Conservation (phyloP, 2,329 filamentous ascomycete genomes). For the Sclerotinia trifoliorum region DNA sequence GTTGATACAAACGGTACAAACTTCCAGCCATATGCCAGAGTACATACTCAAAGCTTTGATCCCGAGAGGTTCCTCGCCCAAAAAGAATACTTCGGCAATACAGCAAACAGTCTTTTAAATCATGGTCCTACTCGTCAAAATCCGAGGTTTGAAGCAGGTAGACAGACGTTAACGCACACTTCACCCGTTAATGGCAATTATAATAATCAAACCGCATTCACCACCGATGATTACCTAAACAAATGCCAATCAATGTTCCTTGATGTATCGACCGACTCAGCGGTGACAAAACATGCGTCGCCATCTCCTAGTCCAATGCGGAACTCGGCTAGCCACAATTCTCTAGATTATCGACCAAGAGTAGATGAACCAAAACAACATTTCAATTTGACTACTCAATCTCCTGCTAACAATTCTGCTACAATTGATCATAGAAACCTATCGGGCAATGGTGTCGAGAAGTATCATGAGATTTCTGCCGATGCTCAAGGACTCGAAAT, state of each 20-base stretch:
- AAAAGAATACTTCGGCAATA: constrained; percentile 17
- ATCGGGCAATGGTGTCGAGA: neutral
- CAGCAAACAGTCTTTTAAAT: constrained; percentile 43
- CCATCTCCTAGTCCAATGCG: neutral
- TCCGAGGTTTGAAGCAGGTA: constrained; percentile 58
- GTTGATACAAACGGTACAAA: neutral
- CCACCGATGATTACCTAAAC: constrained; percentile 7
- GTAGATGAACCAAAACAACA: too few relatives aligned
- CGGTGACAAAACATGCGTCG: neutral
- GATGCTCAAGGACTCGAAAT: neutral
- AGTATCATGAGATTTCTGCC: neutral
- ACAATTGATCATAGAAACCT: neutral
- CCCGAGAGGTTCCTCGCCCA: constrained; percentile 6
- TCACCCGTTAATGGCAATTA: constrained; percentile 48
- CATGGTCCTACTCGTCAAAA: constrained; percentile 50
- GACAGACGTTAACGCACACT: constrained; percentile 61
- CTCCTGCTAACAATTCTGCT: neutral
- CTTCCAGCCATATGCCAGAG: constrained; percentile 5
- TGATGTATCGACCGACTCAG: neutral
- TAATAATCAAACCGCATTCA: neutral
- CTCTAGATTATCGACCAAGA: neutral
- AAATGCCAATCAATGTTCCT: constrained; percentile 15
- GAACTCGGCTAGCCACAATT: constrained; percentile 3
- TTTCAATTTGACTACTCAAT: neutral
- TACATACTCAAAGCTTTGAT: constrained; percentile 1